Conservation (phyloP, 2,329 filamentous ascomycete genomes). For the Fusarium zealandicum region DNA sequence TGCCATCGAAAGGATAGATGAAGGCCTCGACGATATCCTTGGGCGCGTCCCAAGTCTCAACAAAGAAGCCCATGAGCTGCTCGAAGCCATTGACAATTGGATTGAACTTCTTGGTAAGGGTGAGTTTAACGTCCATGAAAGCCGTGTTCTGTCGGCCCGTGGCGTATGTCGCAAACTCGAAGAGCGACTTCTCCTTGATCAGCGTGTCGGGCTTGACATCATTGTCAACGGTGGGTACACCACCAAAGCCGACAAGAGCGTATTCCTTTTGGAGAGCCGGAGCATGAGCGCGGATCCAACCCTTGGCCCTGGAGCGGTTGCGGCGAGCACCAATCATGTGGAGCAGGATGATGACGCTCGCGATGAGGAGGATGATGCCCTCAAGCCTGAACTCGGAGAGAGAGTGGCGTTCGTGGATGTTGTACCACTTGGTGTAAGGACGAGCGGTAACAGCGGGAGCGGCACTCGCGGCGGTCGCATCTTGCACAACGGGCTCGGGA, state of each 20-base stretch:
- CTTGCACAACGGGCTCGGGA: conserved; percentile 57
- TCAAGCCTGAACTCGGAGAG: conserved; percentile 87
- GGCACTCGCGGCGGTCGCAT: conserved; percentile 55
- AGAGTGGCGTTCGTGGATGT: conserved; percentile 88
- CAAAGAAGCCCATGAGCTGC: conserved; percentile 73
- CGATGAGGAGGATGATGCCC: conserved; percentile 78
- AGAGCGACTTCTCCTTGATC: conserved; percentile 85
- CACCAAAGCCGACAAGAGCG: conserved; percentile 81
- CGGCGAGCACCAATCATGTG: conserved; percentile 82
- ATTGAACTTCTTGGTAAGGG: conserved; percentile 86
- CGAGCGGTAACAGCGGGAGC: conserved; percentile 58
- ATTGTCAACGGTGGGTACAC: conserved; percentile 58
- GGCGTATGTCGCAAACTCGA: conserved; percentile 87
- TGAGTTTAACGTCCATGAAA: conserved; percentile 85
- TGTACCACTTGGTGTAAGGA: conserved; percentile 96
- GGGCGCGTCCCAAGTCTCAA: conserved; percentile 76
- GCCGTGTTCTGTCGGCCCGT: conserved; percentile 92
- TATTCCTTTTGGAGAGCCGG: conserved; percentile 81
- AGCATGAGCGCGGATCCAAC: conserved; percentile 80
- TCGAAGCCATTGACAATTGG: conserved; percentile 71
- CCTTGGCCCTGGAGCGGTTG: conserved; percentile 81
- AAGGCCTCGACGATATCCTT: conserved; percentile 78
- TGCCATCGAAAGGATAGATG: conserved; percentile 90
- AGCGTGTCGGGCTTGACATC: conserved; percentile 53
- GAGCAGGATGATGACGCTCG: conserved; percentile 76